Evolutionary conservation across 2,329 filamentous ascomycete species (phyloP), one percentile per base, ranked within the genome.

Genomic region (Colletotrichum tanaceti): DNA sequence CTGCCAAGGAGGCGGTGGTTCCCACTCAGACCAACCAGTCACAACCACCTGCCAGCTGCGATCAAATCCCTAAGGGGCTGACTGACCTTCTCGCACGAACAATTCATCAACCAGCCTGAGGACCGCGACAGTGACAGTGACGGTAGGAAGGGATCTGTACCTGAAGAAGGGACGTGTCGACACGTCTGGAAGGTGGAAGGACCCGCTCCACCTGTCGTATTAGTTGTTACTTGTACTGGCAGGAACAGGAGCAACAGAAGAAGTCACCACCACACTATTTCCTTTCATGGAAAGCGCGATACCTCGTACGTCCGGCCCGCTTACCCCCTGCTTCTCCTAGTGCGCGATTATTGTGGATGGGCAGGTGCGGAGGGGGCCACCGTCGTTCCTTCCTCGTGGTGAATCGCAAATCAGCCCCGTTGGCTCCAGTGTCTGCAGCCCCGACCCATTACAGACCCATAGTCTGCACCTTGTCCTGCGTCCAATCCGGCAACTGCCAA

Each of bases 361-460:
- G 22, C 32, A 49, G 57, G 50, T 54, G 62, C 63, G 50, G 50
- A 57, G 24, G 43, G 58, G 47, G 18, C n/a, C 47, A 24, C 38
- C 38, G 18, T 32, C n/a, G 14, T 43, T 44, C 50, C 62, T 65
- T 60, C 66, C 55, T 69, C 55, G 55, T 69, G 66, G 66, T 69
- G 66, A 69, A 69, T 66, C 66, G 66, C 32, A 54, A 43, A 58
- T 61, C 66, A 68, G 62, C 54, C 65, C 65, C 65, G 28, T 46
- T 47, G 20, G 18, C 22, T 55, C 52, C 53, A 43, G 20, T 57
- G 38, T 44, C 41, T 59, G 65, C 61, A 68, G 53, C 60, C 53
- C 62, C 46, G 54, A 68, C 43, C 49, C 61, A 41, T 50, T 54
- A 35, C 28, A 57, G 62, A 52, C 43, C 66, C 66, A 69, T 54